phyloP scores from a whole-genome alignment of 768 basidiomycete species.

The Leucocoprinus sp. region DNA sequence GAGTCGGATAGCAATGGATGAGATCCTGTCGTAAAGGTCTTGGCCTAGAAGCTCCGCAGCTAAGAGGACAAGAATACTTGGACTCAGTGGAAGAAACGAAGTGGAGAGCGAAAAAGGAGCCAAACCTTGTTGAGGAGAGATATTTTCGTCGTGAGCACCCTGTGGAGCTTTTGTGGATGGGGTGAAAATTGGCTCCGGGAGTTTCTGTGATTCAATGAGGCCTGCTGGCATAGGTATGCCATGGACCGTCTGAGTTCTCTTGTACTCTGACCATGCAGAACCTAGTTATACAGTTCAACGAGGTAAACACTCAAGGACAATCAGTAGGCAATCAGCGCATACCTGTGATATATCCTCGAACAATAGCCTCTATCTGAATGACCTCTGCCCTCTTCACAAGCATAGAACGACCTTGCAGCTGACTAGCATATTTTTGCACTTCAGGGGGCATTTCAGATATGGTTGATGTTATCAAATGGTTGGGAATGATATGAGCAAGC shows the following conservation, averaged over 20 bases:
- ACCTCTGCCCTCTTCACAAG: conserved; percentile 86
- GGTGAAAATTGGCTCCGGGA: conserved; percentile 83
- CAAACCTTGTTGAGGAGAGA: conserved; percentile 72
- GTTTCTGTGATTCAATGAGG: conserved; percentile 76
- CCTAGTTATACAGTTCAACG: conserved; percentile 38
- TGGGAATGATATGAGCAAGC: conserved; percentile 70
- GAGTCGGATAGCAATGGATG: conserved; percentile 50
- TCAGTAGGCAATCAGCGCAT: conserved; percentile 3
- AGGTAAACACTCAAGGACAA: conserved; percentile 1
- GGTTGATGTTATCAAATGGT: conserved; percentile 78
- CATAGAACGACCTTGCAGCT: conserved; percentile 83
- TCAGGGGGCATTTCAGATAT: conserved; percentile 79
- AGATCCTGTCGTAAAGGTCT: conserved; percentile 53
- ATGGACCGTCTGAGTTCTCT: conserved; percentile 80
- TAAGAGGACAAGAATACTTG: conserved; percentile 19
- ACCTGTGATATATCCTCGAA: conserved; percentile 97
- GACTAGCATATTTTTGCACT: conserved; percentile 62
- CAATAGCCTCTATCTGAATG: conserved; percentile 90
- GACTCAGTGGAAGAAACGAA: background rate
- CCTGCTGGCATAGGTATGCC: conserved; percentile 70
- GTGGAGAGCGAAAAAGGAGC: background rate
- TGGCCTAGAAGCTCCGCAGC: conserved; percentile 61
- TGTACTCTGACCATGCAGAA: conserved; percentile 94
- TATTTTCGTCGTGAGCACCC: conserved; percentile 94
- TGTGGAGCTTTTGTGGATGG: conserved; percentile 96